Percentiles rank a stretch among this genome's conserved stretches.
These are phyloP conservation scores for Chondrus crispus DNA, from an alignment of 23 red algal genomes.

Conservation along the genomic window DNA sequence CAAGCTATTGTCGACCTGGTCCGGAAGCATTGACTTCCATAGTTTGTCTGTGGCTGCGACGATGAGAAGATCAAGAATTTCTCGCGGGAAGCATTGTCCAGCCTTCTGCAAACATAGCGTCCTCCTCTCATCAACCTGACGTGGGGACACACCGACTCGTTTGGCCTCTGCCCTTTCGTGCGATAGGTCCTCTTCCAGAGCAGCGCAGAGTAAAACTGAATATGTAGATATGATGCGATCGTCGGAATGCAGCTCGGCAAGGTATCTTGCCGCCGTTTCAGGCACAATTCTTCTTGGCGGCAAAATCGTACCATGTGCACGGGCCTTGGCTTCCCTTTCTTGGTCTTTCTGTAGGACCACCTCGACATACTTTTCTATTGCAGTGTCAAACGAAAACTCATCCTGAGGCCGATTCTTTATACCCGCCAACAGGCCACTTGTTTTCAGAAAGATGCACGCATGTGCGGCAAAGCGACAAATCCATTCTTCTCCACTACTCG, in stretches of 20 bases:
- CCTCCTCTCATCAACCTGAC: constrained; percentile 28
- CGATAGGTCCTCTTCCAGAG: constrained; percentile 21
- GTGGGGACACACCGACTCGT: background rate
- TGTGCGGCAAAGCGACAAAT: constrained; percentile 39
- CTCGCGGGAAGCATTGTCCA: constrained; percentile 27
- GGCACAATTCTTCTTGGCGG: constrained; percentile 2
- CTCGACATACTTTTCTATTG: constrained; percentile 8
- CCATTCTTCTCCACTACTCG: constrained; percentile 5
- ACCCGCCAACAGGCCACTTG: constrained; percentile 5
- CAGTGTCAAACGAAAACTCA: constrained; percentile 11
- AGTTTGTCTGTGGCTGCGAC: constrained; percentile 11
- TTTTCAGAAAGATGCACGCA: constrained; percentile 34
- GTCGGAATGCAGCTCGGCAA: background rate
- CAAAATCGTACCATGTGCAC: constrained; percentile 11
- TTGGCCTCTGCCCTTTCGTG: constrained; percentile 22
- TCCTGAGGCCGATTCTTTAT: background rate
- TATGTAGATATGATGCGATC: constrained; percentile 20
- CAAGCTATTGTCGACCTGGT: background rate
- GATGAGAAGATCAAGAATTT: constrained; percentile 10
- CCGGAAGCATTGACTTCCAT: background rate
- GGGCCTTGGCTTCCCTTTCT: constrained; percentile 2
- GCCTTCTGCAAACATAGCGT: constrained; percentile 48
- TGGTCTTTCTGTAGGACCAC: constrained; percentile 20
- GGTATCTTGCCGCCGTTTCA: background rate
- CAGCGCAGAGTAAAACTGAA: background rate